These are phyloP conservation scores for Hypomontagnella submonticulosa DNA, from an alignment of 495 filamentous ascomycete species.

Conservation along the genomic window DNA sequence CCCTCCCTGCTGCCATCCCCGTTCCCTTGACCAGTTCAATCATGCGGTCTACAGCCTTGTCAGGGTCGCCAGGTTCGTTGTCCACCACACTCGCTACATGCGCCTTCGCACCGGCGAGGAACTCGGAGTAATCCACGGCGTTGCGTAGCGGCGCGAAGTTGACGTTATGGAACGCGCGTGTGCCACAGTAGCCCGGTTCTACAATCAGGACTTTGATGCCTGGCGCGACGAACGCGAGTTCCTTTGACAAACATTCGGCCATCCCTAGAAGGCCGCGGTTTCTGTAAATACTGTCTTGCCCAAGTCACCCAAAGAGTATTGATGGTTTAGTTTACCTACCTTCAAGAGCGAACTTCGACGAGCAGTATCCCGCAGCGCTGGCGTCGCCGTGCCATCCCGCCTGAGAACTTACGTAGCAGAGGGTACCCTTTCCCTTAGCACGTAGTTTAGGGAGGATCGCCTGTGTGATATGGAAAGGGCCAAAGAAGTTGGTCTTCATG, in stretches of 20 bases:
- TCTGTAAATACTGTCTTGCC: no score
- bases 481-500: conserved; percentile 64
- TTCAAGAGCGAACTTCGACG: conserved; percentile 93
- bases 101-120: conserved; percentile 1
- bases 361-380: conserved; percentile 71
- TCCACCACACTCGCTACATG: conserved; percentile 3
- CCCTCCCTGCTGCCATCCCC: conserved; percentile 40
- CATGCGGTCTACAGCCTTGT: conserved; percentile 49
- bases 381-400: conserved; percentile 60
- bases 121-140: conserved; percentile 11
- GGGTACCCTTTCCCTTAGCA: conserved; percentile 56
- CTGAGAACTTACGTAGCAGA: conserved; percentile 63
- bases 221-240: conserved; percentile 11
- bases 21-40: conserved; percentile 55
- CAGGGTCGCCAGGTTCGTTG: conserved; percentile 55
- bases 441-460: conserved; percentile 60
- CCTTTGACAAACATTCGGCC: conserved; percentile 19
- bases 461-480: conserved; percentile 56
- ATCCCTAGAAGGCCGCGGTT: background rate
- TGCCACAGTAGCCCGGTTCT: conserved; percentile 23
- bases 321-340: conserved; percentile 53
- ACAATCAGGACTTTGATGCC: conserved; percentile 10
- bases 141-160: conserved; percentile 23
- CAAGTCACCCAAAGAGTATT: background rate
- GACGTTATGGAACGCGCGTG: conserved; percentile 26